A percentile compares a stretch with the other conserved stretches of the same genome.
Evolutionary conservation across 768 basidiomycete genomes (phyloP).

Genomic region (Pisolithus marmoratus): DNA sequence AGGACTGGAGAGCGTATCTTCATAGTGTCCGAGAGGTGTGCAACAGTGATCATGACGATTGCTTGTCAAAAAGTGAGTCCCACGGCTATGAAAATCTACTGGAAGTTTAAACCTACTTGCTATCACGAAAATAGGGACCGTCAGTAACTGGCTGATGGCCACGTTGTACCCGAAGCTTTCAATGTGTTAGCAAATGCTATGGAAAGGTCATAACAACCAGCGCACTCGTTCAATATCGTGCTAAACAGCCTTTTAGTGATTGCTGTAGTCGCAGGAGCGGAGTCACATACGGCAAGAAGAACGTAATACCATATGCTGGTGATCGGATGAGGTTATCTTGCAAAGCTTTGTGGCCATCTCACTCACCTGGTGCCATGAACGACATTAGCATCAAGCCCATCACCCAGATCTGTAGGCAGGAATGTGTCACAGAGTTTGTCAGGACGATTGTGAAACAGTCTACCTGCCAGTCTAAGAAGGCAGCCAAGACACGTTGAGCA

Average conservation of each 20-base stretch:
- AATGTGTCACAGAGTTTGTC: background rate
- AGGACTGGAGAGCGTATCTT: slow-evolving; percentile 56
- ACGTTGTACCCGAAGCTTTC: slow-evolving; percentile 52
- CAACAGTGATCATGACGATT: slow-evolving; percentile 44
- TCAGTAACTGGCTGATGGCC: slow-evolving; percentile 54
- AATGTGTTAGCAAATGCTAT: background rate
- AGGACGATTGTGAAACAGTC: background rate
- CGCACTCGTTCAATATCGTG: slow-evolving; percentile 52
- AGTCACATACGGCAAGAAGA: slow-evolving; percentile 54
- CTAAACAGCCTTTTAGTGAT: slow-evolving; percentile 23
- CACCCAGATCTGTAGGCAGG: slow-evolving; percentile 36
- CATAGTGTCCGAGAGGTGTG: slow-evolving; percentile 50
- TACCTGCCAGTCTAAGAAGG: slow-evolving; percentile 62
- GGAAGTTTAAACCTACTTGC: slow-evolving; percentile 31
- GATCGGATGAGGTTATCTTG: background rate
- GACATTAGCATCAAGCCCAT: slow-evolving; percentile 58
- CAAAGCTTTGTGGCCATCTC: background rate
- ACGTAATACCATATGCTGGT: slow-evolving; percentile 56
- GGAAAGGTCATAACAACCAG: background rate
- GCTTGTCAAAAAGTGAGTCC: slow-evolving; percentile 30
- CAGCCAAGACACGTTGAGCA: slow-evolving; percentile 45
- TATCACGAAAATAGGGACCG: slow-evolving; percentile 62
- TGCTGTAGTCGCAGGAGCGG: background rate
- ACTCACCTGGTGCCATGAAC: slow-evolving; percentile 51
- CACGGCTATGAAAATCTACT: background rate